Conservation (phyloP, 345 rosid species). For the Corchorus olitorius region DNA sequence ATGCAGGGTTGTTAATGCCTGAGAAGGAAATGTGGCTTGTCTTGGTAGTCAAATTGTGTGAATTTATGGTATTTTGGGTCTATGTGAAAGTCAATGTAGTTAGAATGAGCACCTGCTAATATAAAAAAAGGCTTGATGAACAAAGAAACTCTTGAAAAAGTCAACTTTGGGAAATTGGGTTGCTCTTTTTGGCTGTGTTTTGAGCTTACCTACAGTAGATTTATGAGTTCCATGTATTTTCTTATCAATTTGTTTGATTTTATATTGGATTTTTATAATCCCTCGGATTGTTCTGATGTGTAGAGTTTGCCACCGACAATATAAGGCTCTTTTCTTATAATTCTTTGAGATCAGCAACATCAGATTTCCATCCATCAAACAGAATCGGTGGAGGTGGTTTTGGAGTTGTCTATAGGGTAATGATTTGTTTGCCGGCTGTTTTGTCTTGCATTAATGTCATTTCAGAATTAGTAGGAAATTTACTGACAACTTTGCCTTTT, state of each 20-base stretch:
- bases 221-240: neutral
- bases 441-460: neutral
- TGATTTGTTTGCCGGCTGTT: constrained; percentile 6
- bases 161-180: neutral
- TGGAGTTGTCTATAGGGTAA: constrained; percentile 88
- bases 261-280: neutral
- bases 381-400: constrained; percentile 81
- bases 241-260: neutral
- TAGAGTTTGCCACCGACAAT: constrained; percentile 67
- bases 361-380: constrained; percentile 62
- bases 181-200: neutral
- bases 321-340: constrained; percentile 72
- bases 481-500: neutral
- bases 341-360: constrained; percentile 77
- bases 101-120: no score
- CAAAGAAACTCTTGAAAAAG: neutral
- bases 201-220: neutral
- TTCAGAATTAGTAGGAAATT: neutral
- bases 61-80: neutral
- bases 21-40: neutral
- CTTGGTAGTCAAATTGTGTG: neutral
- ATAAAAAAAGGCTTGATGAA: neutral
- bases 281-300: constrained; percentile 22
- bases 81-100: neutral
- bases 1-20: neutral